Evolutionary conservation across 2,329 filamentous ascomycete species (phyloP).

Genomic region (Daldinia eschscholtzii): DNA sequence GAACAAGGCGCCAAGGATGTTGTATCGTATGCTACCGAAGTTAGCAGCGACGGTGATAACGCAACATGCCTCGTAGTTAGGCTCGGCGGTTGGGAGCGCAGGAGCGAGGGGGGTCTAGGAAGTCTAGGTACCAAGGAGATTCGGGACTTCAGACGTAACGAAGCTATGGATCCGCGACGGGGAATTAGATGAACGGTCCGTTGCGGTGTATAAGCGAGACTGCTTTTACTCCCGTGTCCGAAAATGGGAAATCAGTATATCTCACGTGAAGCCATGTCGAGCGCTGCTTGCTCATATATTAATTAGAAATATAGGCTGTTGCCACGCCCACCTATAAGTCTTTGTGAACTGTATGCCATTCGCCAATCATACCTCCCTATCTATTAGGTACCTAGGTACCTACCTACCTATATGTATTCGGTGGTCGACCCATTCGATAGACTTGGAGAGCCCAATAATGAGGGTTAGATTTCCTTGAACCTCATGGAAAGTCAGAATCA

Average conservation of each 20-base stretch:
- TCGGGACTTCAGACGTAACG: constrained; percentile 82
- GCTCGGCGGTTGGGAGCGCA: constrained; percentile 76
- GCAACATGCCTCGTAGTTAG: constrained; percentile 76
- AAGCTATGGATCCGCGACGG: constrained; percentile 84
- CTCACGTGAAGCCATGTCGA: background rate
- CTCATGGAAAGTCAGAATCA: background rate
- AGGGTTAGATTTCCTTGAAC: background rate
- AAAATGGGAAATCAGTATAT: background rate
- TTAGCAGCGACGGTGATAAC: constrained; percentile 75
- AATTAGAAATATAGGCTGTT: background rate
- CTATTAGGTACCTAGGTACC: no score
- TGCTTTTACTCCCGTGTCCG: background rate
- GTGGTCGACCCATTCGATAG: background rate
- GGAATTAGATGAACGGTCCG: constrained; percentile 56
- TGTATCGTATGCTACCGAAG: constrained; percentile 89
- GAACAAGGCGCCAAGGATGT: constrained; percentile 85
- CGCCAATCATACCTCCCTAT: background rate
- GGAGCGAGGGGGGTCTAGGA: constrained; percentile 86
- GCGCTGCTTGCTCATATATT: background rate
- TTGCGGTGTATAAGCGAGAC: background rate
- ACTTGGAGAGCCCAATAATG: background rate
- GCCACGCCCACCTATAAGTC: background rate
- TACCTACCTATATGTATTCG: background rate
- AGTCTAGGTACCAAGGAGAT: constrained; percentile 93
- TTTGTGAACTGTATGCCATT: background rate